These are phyloP conservation scores for Stromatinia cepivora DNA, from an alignment of 2,329 filamentous ascomycete genomes.

Conservation along the genomic window DNA sequence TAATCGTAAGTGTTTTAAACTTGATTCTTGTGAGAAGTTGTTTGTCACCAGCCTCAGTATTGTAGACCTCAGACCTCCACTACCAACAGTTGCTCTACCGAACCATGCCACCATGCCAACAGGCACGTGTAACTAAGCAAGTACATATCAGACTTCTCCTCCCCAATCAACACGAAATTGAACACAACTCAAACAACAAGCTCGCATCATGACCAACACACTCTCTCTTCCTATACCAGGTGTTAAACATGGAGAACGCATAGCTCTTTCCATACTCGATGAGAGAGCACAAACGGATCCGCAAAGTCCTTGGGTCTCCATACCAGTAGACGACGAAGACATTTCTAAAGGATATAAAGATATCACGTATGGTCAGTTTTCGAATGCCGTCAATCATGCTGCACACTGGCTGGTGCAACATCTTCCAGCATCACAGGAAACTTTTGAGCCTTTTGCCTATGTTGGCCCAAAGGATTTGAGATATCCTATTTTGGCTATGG, in stretches of 20 bases:
- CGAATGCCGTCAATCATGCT: constrained; percentile 15
- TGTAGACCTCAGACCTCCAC: too few relatives aligned
- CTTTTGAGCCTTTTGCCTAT: constrained; percentile 6
- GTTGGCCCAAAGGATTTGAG: constrained; percentile 4
- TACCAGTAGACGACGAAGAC: not conserved
- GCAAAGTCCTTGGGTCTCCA: constrained; percentile 16
- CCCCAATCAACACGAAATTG: not conserved
- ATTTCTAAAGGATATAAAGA: constrained; percentile 12
- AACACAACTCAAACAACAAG: too few relatives aligned
- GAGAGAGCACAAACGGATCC: constrained; percentile 4
- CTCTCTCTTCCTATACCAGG: constrained; percentile 4
- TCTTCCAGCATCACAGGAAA: not conserved
- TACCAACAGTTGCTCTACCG: too few relatives aligned
- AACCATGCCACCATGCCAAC: too few relatives aligned
- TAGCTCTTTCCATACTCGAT: constrained; percentile 16
- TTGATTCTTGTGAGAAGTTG: too few relatives aligned
- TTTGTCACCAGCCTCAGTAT: too few relatives aligned
- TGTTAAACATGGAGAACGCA: constrained; percentile 17
- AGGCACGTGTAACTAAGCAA: too few relatives aligned
- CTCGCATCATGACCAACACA: not conserved
- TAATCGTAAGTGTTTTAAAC: too few relatives aligned
- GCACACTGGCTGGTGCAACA: constrained; percentile 4
- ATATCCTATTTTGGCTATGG: constrained; percentile 18
- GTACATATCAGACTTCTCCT: not conserved
- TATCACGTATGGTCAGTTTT: constrained; percentile 8